Conservation (phyloP, 2,329 filamentous ascomycete genomes). For the Parastagonospora avenae region DNA sequence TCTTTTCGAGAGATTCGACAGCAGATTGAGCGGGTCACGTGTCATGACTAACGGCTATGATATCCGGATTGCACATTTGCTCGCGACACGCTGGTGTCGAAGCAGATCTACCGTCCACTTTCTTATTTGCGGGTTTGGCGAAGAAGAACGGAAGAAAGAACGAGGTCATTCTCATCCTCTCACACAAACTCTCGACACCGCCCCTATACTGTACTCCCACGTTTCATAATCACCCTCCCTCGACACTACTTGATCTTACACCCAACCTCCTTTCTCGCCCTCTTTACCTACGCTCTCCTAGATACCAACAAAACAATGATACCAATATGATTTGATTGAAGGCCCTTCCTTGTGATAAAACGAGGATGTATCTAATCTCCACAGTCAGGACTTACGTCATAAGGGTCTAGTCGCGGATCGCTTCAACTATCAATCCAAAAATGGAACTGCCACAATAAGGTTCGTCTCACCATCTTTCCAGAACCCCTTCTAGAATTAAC, state of each 20-base stretch:
- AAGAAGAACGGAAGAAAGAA: conserved; percentile 19
- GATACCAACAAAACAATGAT: conserved; percentile 14
- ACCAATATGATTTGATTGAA: conserved; percentile 5
- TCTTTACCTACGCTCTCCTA: conserved; percentile 11
- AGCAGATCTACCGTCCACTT: conserved; percentile 36
- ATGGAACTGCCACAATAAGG: neutral
- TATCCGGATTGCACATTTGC: conserved; percentile 44
- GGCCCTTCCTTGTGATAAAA: neutral
- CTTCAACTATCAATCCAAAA: neutral
- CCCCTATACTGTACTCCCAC: conserved; percentile 8
- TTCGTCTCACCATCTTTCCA: too few species aligned
- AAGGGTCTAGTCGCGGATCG: neutral
- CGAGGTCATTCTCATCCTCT: conserved; percentile 18
- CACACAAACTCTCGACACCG: conserved; percentile 10
- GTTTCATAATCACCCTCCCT: conserved; percentile 24
- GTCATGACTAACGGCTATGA: conserved; percentile 50
- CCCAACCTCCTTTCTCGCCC: conserved; percentile 12
- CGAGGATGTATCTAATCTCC: neutral
- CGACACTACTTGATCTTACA: conserved; percentile 12
- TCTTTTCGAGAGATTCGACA: conserved; percentile 35
- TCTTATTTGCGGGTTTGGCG: conserved; percentile 20
- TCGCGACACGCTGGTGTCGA: conserved; percentile 27
- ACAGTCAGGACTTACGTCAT: neutral
- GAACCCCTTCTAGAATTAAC: too few species aligned
- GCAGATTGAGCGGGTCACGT: conserved; percentile 48